Evolutionary conservation across 148 eudicot species (phyloP), one percentile per base, ranked within the genome.

Genomic region (Rhododendron kiyosumense): DNA sequence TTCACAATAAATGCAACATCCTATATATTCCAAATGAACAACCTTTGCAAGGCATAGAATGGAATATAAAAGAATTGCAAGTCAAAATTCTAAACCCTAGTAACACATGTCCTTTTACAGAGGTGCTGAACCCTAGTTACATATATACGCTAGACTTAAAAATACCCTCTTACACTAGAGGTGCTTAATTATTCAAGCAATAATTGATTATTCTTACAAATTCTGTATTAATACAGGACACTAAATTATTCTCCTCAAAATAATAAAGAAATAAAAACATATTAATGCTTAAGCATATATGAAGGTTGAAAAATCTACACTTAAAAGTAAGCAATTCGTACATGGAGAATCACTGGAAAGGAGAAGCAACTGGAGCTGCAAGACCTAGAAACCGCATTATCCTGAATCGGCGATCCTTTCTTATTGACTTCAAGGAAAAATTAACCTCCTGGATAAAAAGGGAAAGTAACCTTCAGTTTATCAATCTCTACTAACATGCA

Each of bases 291-390:
- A 51, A 3, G 26, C 18, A 17, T 69, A 38, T 18, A 49, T 69
- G 73, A 48, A 73, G 30, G 32, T 30, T 18, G 10, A 84, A 73
- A 49, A 63, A 63, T 74, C 65, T 84, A 84, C 67, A 32, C 14
- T 32, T 15, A 20, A 30, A 15, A 15, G 32, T 22, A 28, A 69
- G 85, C 12, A 73, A 18, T 79, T 57, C 32, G 79, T 87, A 87
- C 67, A 63, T 12, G 59, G 36, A 20, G 26, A 26, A 32, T 61
- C 24, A 59, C 5, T 26, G n/a, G 85, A 76, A 91, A 88, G 92
- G 92, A 85, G 92, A 91, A n/a, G 91, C 92, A 46, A 74, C 83
- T 69, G 92, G 92, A 84, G 92, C 89, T 82, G 92, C 89, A 83
- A 91, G 92, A 24, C 92, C 92, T 73, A 91, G 91, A 83, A 59